Percentiles rank a stretch among this genome's conserved stretches.
Conservation (phyloP, 345 rosid genomes). For the Cardiospermum halicacabum region DNA sequence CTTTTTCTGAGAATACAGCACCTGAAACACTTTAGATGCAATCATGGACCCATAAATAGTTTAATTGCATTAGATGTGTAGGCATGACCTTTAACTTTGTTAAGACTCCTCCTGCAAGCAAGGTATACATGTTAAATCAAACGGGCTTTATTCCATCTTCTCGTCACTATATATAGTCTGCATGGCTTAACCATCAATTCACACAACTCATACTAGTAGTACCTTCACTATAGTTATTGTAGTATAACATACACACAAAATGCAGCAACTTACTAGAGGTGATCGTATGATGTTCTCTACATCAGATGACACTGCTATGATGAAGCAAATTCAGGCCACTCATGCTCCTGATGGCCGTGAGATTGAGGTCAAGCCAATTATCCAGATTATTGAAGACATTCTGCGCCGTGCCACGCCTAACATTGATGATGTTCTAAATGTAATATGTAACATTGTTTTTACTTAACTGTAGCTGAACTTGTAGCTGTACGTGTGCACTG, state of each 20-base stretch:
- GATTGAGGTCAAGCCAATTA: slow-evolving; percentile 33
- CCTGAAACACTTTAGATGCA: neutral
- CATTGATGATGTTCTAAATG: slow-evolving; percentile 28
- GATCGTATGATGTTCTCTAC: slow-evolving; percentile 24
- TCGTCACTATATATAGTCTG: slow-evolving; percentile 18
- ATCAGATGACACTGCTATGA: slow-evolving; percentile 32
- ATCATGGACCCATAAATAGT: neutral
- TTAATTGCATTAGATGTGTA: too few species aligned
- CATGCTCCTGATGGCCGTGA: slow-evolving; percentile 46
- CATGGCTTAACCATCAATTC: neutral
- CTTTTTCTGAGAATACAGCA: neutral
- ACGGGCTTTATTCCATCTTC: slow-evolving; percentile 4
- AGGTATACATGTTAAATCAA: slow-evolving; percentile 17
- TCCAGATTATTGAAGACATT: slow-evolving; percentile 31
- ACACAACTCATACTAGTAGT: neutral
- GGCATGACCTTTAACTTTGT: slow-evolving; percentile 13
- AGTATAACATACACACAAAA: too few species aligned
- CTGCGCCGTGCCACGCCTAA: slow-evolving; percentile 30
- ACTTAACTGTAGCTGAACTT: neutral
- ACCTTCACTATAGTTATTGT: too few species aligned
- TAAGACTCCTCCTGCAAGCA: slow-evolving; percentile 16
- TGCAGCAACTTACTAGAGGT: slow-evolving; percentile 12
- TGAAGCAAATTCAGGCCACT: slow-evolving; percentile 41
- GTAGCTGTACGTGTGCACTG: neutral
- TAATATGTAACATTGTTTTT: slow-evolving; percentile 20